These are phyloP conservation scores for Pseudoturritis turrita DNA, from an alignment of 345 rosid species.

Conservation along the genomic window DNA sequence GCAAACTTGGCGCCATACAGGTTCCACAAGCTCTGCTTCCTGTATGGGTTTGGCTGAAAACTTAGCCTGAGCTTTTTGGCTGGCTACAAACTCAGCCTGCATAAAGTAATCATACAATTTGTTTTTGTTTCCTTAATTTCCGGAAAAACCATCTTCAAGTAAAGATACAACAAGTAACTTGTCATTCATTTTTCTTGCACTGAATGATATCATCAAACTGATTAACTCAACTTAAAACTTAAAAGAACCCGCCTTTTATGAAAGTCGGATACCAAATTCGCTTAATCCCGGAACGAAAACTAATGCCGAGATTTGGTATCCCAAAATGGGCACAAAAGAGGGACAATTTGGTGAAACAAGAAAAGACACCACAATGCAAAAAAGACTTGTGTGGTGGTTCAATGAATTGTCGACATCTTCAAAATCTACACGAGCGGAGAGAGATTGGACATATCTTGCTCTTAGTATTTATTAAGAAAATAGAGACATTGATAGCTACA, in stretches of 20 bases:
- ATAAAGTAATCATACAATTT: background rate
- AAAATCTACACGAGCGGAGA: background rate
- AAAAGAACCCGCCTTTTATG: background rate
- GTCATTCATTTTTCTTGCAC: background rate
- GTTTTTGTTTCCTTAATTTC: background rate
- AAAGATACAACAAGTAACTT: background rate
- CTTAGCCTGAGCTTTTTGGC: slow-evolving; percentile 22
- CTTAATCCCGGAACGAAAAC: background rate
- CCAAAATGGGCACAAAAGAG: background rate
- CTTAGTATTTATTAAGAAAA: background rate
- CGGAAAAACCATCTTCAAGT: background rate
- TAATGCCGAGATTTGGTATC: no score
- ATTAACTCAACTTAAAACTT: background rate
- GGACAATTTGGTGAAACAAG: slow-evolving; percentile 34
- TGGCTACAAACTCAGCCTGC: slow-evolving; percentile 32
- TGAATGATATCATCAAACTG: background rate
- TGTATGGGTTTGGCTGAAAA: slow-evolving; percentile 24
- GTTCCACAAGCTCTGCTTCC: slow-evolving; percentile 36
- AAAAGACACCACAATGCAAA: slow-evolving; percentile 13
- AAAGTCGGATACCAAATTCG: background rate
- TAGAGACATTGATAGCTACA: background rate
- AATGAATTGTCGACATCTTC: background rate
- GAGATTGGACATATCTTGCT: background rate
- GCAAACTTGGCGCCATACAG: slow-evolving; percentile 40
- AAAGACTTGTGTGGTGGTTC: slow-evolving; percentile 4